Evolutionary conservation across 1,284 basidiomycete genomes (phyloP).

Genomic region (Ceratobasidium sp.): DNA sequence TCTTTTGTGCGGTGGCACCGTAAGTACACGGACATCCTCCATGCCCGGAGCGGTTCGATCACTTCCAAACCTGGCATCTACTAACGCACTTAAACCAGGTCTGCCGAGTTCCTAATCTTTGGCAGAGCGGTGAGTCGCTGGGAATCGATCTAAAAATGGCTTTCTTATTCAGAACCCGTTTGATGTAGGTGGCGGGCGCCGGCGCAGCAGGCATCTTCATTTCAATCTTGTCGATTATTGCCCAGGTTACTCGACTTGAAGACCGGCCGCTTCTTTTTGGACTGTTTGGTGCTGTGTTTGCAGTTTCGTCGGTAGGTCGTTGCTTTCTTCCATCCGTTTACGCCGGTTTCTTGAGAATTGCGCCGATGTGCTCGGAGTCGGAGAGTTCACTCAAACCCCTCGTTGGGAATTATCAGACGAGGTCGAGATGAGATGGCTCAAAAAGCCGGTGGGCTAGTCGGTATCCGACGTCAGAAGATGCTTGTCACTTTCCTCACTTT

Average conservation of each 20-base stretch:
- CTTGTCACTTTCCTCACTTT: background rate
- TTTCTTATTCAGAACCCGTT: background rate
- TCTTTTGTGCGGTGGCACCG: constrained; percentile 59
- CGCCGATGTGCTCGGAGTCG: background rate
- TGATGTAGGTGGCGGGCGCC: constrained; percentile 46
- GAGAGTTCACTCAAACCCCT: background rate
- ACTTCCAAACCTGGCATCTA: background rate
- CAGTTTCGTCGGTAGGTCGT: constrained; percentile 21
- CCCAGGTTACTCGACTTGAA: constrained; percentile 52
- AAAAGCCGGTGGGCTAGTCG: background rate
- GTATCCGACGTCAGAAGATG: background rate
- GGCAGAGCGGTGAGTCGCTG: constrained; percentile 53
- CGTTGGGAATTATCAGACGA: background rate
- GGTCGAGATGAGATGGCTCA: background rate
- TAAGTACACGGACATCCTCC: constrained; percentile 34
- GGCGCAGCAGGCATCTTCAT: constrained; percentile 51
- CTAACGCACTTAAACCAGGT: constrained; percentile 3
- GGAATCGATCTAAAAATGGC: background rate
- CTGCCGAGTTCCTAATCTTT: constrained; percentile 53
- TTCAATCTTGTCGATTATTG: constrained; percentile 52
- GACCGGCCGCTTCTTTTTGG: constrained; percentile 51
- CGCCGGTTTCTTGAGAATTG: constrained; percentile 41
- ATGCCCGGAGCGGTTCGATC: constrained; percentile 30
- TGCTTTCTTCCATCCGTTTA: background rate
- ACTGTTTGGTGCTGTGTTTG: constrained; percentile 43